These are phyloP conservation scores for Recurvomyces mirabilis DNA, from an alignment of 495 filamentous ascomycete genomes.

Conservation along the genomic window DNA sequence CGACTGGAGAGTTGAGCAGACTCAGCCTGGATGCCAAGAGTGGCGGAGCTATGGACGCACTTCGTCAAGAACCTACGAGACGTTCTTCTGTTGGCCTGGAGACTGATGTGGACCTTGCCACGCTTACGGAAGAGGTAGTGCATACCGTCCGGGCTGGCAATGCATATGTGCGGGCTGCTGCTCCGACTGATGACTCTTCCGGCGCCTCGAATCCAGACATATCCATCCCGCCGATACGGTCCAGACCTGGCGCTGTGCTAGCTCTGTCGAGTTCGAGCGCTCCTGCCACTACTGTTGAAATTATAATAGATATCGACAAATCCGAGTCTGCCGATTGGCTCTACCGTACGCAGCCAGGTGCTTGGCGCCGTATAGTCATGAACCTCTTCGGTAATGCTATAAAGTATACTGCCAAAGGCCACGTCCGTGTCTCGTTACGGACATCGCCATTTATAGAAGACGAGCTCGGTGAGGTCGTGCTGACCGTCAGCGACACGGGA, in stretches of 20 bases:
- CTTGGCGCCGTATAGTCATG: conserved; percentile 26
- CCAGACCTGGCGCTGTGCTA: no score
- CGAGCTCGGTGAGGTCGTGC: conserved; percentile 4
- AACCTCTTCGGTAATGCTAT: conserved; percentile 26
- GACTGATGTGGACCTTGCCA: background rate
- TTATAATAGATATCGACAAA: no score
- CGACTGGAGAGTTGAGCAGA: no score
- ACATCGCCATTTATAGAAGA: background rate
- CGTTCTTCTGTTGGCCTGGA: no score
- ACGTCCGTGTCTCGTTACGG: conserved; percentile 21
- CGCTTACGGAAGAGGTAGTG: background rate
- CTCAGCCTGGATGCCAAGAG: no score
- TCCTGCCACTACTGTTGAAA: no score
- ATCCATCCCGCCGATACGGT: no score
- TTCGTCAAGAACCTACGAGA: no score
- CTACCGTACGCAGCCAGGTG: conserved; percentile 18
- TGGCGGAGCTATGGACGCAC: no score
- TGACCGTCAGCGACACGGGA: conserved; percentile 23
- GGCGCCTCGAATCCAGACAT: background rate
- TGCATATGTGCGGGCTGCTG: no score
- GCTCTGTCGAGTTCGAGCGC: no score
- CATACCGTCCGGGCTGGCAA: background rate
- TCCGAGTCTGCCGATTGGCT: conserved; percentile 18
- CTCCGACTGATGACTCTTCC: no score
- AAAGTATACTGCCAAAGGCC: conserved; percentile 24